Evolutionary conservation across 2,329 filamentous ascomycete genomes (phyloP).

Genomic region (Diaporthe amygdali): DNA sequence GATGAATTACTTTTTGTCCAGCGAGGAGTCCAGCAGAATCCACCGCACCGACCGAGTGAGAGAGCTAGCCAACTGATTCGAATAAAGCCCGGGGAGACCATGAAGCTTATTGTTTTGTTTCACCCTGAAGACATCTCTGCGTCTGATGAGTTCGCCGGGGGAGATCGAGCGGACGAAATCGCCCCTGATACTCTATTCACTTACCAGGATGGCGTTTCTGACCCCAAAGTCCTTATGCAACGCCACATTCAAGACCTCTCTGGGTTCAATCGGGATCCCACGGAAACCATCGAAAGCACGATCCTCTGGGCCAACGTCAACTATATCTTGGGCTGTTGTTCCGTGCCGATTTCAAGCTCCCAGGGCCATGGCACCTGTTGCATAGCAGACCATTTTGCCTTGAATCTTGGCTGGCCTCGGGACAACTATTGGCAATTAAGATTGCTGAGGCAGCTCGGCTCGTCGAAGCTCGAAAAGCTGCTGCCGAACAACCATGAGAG

Average conservation of each 20-base stretch:
- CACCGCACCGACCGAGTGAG: not conserved
- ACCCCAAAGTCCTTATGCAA: not conserved
- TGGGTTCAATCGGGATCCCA: not conserved
- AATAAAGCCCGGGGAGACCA: not conserved
- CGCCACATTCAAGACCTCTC: not conserved
- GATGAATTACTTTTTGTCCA: not conserved
- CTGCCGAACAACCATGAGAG: not conserved
- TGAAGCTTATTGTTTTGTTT: not conserved
- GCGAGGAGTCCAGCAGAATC: not conserved
- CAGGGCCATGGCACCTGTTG: conserved; percentile 3
- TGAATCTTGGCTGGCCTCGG: conserved; percentile 30
- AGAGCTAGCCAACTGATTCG: not conserved
- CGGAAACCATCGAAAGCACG: conserved; percentile 17
- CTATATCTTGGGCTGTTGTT: conserved; percentile 29
- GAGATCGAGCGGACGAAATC: not conserved
- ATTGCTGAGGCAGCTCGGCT: conserved; percentile 19
- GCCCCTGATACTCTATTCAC: not conserved
- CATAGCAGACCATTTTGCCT: conserved; percentile 29
- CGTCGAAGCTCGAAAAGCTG: not conserved
- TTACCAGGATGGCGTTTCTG: not conserved
- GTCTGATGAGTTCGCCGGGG: too few species aligned
- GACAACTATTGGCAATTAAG: conserved; percentile 31
- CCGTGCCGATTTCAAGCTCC: conserved; percentile 3
- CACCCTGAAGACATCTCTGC: not conserved
- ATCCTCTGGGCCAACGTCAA: conserved; percentile 29